These are phyloP conservation scores for Pelargonium cotyledonis DNA, from an alignment of 441 rosid genomes.

Conservation along the genomic window DNA sequence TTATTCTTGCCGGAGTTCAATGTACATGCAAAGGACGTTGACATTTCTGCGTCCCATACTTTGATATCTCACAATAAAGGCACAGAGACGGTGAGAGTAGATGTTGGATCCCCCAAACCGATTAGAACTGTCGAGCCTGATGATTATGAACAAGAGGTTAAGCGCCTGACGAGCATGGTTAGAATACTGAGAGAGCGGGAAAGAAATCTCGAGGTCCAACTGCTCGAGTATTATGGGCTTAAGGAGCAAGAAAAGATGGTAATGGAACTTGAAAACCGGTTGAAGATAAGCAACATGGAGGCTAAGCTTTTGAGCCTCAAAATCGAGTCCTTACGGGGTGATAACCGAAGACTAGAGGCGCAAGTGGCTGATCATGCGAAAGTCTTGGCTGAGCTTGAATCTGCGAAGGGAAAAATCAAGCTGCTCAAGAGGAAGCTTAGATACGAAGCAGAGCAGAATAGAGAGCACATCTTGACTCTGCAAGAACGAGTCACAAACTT, in stretches of 20 bases:
- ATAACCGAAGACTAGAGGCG: slow-evolving; percentile 54
- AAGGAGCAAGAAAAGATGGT: slow-evolving; percentile 69
- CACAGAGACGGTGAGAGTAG: slow-evolving; percentile 29
- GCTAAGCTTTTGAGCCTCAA: slow-evolving; percentile 55
- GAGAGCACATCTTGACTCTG: slow-evolving; percentile 55
- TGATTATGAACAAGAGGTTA: slow-evolving; percentile 55
- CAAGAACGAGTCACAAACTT: slow-evolving; percentile 51
- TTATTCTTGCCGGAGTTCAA: slow-evolving; percentile 51
- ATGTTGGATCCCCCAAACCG: slow-evolving; percentile 34
- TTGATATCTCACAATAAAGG: slow-evolving; percentile 25
- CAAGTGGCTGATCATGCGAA: slow-evolving; percentile 51
- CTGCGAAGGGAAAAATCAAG: slow-evolving; percentile 48
- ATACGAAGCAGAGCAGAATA: slow-evolving; percentile 62
- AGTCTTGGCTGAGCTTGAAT: slow-evolving; percentile 44
- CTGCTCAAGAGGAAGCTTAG: slow-evolving; percentile 57
- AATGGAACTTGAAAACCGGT: slow-evolving; percentile 66
- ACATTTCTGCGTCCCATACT: slow-evolving; percentile 20
- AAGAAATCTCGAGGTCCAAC: slow-evolving; percentile 59
- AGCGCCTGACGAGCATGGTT: slow-evolving; percentile 45
- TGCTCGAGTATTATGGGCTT: slow-evolving; percentile 80
- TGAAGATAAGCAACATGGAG: slow-evolving; percentile 67
- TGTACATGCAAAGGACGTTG: slow-evolving; percentile 41
- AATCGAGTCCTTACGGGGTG: slow-evolving; percentile 62
- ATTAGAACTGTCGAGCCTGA: slow-evolving; percentile 33
- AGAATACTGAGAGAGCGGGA: slow-evolving; percentile 59